Percentiles rank a stretch among this genome's conserved stretches.
Conservation (phyloP, 2,329 filamentous ascomycete genomes). For the Dactylella cylindrospora region DNA sequence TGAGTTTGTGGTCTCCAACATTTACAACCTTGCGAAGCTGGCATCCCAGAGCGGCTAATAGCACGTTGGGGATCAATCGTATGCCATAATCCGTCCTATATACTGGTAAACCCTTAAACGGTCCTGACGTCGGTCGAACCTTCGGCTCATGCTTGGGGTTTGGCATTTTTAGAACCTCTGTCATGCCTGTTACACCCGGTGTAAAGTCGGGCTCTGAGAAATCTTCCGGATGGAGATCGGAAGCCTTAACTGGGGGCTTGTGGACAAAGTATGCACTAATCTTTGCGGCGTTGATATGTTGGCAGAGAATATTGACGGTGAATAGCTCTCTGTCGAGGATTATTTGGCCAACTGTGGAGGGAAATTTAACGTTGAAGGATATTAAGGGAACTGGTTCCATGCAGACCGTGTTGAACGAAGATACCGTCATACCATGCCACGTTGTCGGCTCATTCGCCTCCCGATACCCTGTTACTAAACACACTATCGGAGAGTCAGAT, state of each 20-base stretch:
- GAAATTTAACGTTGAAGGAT: constrained; percentile 48
- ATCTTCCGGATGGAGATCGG: not conserved
- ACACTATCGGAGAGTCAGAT: not conserved
- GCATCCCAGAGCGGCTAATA: constrained; percentile 23
- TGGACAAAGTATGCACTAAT: constrained; percentile 13
- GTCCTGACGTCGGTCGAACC: constrained; percentile 17
- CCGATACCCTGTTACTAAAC: constrained; percentile 21
- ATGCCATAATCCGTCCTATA: constrained; percentile 31
- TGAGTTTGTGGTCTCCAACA: constrained; percentile 27
- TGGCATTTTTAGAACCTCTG: constrained; percentile 3
- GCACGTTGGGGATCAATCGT: constrained; percentile 31
- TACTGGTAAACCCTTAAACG: constrained; percentile 33
- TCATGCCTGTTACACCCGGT: constrained; percentile 6
- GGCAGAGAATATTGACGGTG: constrained; percentile 35
- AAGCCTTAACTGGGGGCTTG: constrained; percentile 7
- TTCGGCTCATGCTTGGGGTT: constrained; percentile 27
- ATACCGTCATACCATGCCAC: constrained; percentile 48
- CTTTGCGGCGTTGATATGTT: constrained; percentile 31
- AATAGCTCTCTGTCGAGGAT: constrained; percentile 37
- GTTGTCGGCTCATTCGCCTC: constrained; percentile 25
- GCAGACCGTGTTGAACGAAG: constrained; percentile 48
- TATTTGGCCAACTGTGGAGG: constrained; percentile 42
- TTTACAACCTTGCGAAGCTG: constrained; percentile 30
- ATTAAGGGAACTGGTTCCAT: constrained; percentile 46
- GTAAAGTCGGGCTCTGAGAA: not conserved